These are phyloP conservation scores for Neofusicoccum kwambonambiense DNA, from an alignment of 2,329 filamentous ascomycete species.

Conservation along the genomic window DNA sequence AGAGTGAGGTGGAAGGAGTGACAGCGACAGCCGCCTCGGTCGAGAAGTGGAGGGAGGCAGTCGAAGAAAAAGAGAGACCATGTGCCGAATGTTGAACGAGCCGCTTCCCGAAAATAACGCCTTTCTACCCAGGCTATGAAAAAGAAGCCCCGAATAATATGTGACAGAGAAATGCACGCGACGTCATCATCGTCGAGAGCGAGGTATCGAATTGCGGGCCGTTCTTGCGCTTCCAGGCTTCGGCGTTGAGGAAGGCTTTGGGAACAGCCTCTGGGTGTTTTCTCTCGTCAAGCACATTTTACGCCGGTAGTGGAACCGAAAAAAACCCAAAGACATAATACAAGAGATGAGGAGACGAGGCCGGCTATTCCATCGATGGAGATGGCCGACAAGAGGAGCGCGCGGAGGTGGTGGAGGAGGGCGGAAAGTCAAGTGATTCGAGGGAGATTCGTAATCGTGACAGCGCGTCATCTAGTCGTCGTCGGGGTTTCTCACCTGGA, in stretches of 20 bases:
- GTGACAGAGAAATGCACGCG: slow-evolving; percentile 19
- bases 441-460: slow-evolving; percentile 20
- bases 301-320: background rate
- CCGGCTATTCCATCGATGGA: background rate
- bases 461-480: slow-evolving; percentile 19
- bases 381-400: background rate
- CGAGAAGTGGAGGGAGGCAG: slow-evolving; percentile 4
- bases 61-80: slow-evolving; percentile 13
- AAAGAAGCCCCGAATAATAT: slow-evolving; percentile 15
- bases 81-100: slow-evolving; percentile 14
- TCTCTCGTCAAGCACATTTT: slow-evolving; percentile 15
- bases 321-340: slow-evolving; percentile 18
- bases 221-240: background rate
- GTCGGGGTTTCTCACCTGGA: slow-evolving; percentile 19
- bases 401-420: slow-evolving; percentile 9
- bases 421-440: slow-evolving; percentile 18
- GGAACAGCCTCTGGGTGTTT: slow-evolving; percentile 2
- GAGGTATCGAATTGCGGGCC: slow-evolving; percentile 13
- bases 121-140: slow-evolving; percentile 13
- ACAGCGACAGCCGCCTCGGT: background rate
- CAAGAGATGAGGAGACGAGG: slow-evolving; percentile 7
- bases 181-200: slow-evolving; percentile 17
- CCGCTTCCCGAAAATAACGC: slow-evolving; percentile 17
- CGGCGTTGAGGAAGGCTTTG: background rate
- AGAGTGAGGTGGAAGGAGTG: slow-evolving; percentile 14